Percentiles rank a stretch among this genome's conserved stretches.
These are phyloP conservation scores for Prunus yedoensis DNA, from an alignment of 331 rosid species.

Conservation along the genomic window DNA sequence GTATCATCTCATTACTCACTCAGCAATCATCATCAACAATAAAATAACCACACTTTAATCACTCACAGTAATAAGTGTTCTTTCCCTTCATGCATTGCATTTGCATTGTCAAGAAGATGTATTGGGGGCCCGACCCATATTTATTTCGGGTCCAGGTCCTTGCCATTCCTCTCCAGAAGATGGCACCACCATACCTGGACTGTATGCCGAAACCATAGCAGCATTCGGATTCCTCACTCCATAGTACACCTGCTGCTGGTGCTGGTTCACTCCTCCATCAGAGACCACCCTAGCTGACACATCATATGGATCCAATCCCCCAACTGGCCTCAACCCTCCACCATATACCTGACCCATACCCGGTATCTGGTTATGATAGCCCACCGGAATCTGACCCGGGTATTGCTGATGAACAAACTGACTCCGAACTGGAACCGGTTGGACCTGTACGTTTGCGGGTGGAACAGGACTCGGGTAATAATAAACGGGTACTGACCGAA, in stretches of 20 bases:
- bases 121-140: conserved; percentile 43
- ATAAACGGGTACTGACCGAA: conserved; percentile 51
- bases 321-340: conserved; percentile 44
- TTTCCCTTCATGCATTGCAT: not conserved
- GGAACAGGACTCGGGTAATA: conserved; percentile 52
- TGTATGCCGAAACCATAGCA: conserved; percentile 30
- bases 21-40: not conserved
- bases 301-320: conserved; percentile 42
- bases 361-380: conserved; percentile 49
- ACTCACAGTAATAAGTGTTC: not conserved
- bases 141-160: conserved; percentile 44
- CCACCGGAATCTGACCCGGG: conserved; percentile 48
- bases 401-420: conserved; percentile 54
- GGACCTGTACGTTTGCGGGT: conserved; percentile 45
- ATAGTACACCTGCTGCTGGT: conserved; percentile 41
- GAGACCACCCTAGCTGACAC: conserved; percentile 31
- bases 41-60: not conserved
- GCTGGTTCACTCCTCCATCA: conserved; percentile 39
- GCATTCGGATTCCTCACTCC: conserved; percentile 50
- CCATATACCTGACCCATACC: conserved; percentile 54
- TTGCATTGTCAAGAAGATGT: conserved; percentile 13
- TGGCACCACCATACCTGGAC: conserved; percentile 32
- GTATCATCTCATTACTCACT: not conserved
- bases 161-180: conserved; percentile 52
- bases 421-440: conserved; percentile 40